Evolutionary conservation across 371 early-diverging fungal species (phyloP).

Genomic region (Actinomortierella ambigua): DNA sequence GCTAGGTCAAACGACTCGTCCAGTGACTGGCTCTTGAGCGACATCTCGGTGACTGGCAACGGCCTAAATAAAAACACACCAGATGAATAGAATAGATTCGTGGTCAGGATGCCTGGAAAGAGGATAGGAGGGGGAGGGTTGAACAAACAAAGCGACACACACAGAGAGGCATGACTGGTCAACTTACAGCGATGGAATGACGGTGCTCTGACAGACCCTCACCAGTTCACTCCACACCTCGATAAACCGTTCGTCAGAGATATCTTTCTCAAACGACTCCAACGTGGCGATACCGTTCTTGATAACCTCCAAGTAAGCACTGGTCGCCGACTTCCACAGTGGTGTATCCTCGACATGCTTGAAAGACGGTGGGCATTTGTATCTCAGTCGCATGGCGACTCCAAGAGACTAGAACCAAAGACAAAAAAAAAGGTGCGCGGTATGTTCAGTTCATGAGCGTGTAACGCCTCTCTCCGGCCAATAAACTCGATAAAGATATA

Average conservation of each 20-base stretch:
- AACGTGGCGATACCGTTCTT: constrained; percentile 64
- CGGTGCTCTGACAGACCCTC: constrained; percentile 72
- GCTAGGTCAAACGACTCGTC: constrained; percentile 85
- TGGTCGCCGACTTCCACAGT: constrained; percentile 76
- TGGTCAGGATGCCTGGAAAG: background rate
- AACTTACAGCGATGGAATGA: constrained; percentile 70
- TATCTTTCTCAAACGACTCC: constrained; percentile 59
- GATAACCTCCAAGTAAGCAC: constrained; percentile 67
- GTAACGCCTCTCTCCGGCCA: too few species aligned
- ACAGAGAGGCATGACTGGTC: background rate
- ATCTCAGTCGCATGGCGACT: constrained; percentile 76
- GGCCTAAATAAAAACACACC: too few species aligned
- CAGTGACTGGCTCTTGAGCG: constrained; percentile 69
- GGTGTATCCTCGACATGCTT: constrained; percentile 77
- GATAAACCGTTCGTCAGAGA: constrained; percentile 62
- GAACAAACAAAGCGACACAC: background rate
- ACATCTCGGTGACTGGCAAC: constrained; percentile 61
- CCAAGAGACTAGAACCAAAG: constrained; percentile 51
- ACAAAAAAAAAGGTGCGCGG: background rate
- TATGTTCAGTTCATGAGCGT: too few species aligned
- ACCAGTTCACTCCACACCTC: constrained; percentile 72
- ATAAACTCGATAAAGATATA: too few species aligned
- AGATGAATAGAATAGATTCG: too few species aligned
- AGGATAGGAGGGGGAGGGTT: background rate
- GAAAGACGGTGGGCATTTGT: constrained; percentile 77